These are phyloP conservation scores for Saccharomycopsis synnaedendra DNA, from an alignment of 805 yeast genomes.

Conservation along the genomic window DNA sequence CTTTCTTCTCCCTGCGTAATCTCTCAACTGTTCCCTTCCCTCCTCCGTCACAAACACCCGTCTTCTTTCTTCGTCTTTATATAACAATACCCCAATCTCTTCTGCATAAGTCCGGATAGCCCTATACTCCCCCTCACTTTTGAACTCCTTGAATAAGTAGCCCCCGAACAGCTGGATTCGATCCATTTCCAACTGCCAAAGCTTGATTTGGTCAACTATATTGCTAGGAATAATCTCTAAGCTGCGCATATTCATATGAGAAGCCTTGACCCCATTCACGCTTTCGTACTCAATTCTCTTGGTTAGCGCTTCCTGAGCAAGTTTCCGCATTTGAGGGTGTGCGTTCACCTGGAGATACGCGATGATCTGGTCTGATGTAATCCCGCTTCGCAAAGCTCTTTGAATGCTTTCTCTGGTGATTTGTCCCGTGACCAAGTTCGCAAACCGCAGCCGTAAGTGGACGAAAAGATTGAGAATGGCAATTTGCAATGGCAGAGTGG, in stretches of 20 bases:
- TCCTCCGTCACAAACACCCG: constrained; percentile 81
- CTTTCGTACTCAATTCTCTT: constrained; percentile 57
- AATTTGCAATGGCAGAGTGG: constrained; percentile 88
- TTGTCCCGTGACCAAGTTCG: constrained; percentile 89
- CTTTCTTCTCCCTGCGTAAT: constrained; percentile 57
- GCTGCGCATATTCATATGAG: constrained; percentile 13
- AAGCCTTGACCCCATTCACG: constrained; percentile 32
- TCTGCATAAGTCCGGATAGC: constrained; percentile 65
- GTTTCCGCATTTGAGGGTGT: constrained; percentile 77
- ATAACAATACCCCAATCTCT: constrained; percentile 84
- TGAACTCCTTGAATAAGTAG: constrained; percentile 76
- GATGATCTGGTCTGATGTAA: constrained; percentile 90
- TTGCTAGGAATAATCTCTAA: constrained; percentile 69
- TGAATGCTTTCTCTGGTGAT: constrained; percentile 88
- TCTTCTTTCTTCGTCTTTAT: constrained; percentile 64
- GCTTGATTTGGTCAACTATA: constrained; percentile 87
- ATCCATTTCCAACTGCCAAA: constrained; percentile 95
- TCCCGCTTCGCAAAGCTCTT: constrained; percentile 74
- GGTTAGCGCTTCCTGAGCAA: constrained; percentile 58
- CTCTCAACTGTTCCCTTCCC: constrained; percentile 85
- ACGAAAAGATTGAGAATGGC: constrained; percentile 86
- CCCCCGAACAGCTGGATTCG: constrained; percentile 84
- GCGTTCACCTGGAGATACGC: constrained; percentile 85
- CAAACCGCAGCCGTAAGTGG: constrained; percentile 71
- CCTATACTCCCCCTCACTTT: constrained; percentile 65